Conservation (phyloP, 2,329 filamentous ascomycete genomes). For the Alternaria hordeiaustralica region DNA sequence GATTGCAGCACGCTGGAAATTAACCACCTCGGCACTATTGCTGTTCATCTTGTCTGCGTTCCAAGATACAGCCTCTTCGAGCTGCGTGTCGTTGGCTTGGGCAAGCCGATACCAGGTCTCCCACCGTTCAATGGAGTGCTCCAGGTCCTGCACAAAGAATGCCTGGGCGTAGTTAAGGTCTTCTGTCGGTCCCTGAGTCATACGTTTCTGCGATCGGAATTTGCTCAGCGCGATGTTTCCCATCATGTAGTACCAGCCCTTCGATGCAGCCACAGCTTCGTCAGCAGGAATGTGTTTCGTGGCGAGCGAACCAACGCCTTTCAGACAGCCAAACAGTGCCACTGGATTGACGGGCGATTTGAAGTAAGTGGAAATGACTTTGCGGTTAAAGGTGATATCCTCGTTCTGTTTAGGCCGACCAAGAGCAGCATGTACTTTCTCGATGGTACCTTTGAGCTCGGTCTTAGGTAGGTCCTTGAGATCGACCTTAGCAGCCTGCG, state of each 20-base stretch:
- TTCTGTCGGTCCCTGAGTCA: slow-evolving; percentile 79
- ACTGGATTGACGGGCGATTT: slow-evolving; percentile 84
- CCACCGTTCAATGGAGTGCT: slow-evolving; percentile 83
- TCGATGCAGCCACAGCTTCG: slow-evolving; percentile 71
- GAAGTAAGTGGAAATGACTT: slow-evolving; percentile 80
- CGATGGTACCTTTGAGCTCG: slow-evolving; percentile 86
- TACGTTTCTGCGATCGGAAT: slow-evolving; percentile 79
- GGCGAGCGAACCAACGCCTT: slow-evolving; percentile 67
- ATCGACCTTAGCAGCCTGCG: slow-evolving; percentile 80
- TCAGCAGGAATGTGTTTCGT: slow-evolving; percentile 64
- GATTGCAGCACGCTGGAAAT: slow-evolving; percentile 78
- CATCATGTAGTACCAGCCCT: slow-evolving; percentile 91
- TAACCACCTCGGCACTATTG: slow-evolving; percentile 74
- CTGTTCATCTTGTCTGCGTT: slow-evolving; percentile 91
- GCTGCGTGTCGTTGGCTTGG: slow-evolving; percentile 84
- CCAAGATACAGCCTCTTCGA: slow-evolving; percentile 88
- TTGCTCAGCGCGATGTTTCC: slow-evolving; percentile 88
- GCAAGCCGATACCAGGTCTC: slow-evolving; percentile 89
- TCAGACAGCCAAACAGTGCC: slow-evolving; percentile 78
- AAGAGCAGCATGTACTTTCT: slow-evolving; percentile 89
- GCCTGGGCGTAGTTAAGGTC: slow-evolving; percentile 82
- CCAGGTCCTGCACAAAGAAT: slow-evolving; percentile 80
- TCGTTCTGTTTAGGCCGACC: slow-evolving; percentile 77
- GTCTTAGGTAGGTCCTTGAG: slow-evolving; percentile 93
- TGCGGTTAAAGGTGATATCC: slow-evolving; percentile 84